Base-by-base conservation (phyloP, 192 early-diverging fungal genomes). In the Umbelopsis ramanniana region DNA sequence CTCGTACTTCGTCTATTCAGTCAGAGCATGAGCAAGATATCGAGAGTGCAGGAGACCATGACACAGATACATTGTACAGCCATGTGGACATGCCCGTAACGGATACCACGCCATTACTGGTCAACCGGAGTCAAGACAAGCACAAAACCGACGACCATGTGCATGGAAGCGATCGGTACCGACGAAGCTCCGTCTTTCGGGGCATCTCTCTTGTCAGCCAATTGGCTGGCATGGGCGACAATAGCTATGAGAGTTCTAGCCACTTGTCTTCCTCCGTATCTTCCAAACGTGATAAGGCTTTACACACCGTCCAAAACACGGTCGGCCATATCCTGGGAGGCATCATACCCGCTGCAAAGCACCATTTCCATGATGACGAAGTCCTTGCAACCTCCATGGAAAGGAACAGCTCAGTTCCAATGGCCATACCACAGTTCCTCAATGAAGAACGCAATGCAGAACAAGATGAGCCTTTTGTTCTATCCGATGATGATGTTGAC, bases 61-160 rank as follows among this genome's bases (percentile, higher is more conserved):
- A 63, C 26, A 63, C 57, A 17, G 57, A 63, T 63, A 63, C 57
- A 7, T 63, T 63, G 33, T 63, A 63, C n/a, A 63, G 57, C 17
- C 57, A 63, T 35, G 33, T 17, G 33, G 57, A 63, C 6, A 17
- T 37, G 14, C 29, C 19, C 14, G 57, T 33, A 14, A 63, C 57
- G 4, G 57, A 63, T 63, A 63, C 57, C 0, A 63, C 57, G 1
- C 57, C 57, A 3, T 29, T 63, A 29, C 17, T 63, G 12, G 29
- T 3, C 11, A 29, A 14, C 14, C 2, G 24, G 17, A 29, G 33
- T n/a, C 26, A 37, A 15, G 57, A 63, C 33, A 63, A 37, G n/a
- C 57, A 63, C 29, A 63, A 63, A 37, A 0, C 57, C n/a, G 57
- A 63, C 19, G 29, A 63, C 17, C 29, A 35, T 60, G 9, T 15